phyloP scores from a whole-genome alignment of 768 basidiomycete species.

The Tulasnella sp. region DNA sequence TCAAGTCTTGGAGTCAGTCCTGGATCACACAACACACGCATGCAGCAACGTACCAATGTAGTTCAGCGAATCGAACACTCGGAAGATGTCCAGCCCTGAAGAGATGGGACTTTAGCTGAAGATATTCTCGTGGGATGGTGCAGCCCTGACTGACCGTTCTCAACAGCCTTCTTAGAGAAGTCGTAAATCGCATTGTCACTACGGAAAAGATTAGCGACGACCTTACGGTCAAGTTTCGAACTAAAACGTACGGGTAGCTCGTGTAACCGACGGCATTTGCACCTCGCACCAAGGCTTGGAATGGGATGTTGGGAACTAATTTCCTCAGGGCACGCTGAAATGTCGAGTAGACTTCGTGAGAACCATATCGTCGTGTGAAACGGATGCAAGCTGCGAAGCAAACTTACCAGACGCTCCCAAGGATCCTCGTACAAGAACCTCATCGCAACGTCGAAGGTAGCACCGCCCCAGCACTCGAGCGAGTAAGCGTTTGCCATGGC shows the following conservation, averaged over 20 bases:
- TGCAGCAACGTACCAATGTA: slow-evolving; percentile 64
- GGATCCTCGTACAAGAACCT: slow-evolving; percentile 99
- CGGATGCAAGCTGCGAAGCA: neutral
- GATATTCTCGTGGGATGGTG: neutral
- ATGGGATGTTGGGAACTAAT: slow-evolving; percentile 95
- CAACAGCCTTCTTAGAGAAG: slow-evolving; percentile 99
- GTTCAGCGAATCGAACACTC: slow-evolving; percentile 98
- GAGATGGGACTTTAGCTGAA: neutral
- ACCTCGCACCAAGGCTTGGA: slow-evolving; percentile 96
- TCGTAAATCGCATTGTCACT: slow-evolving; percentile 99
- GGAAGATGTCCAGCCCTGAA: slow-evolving; percentile 85
- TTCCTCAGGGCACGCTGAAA: slow-evolving; percentile 76
- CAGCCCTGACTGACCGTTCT: slow-evolving; percentile 50
- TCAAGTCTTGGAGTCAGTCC: neutral
- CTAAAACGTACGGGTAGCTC: slow-evolving; percentile 89
- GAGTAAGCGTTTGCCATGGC: slow-evolving; percentile 93
- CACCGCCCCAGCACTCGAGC: slow-evolving; percentile 98
- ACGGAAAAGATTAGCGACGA: neutral
- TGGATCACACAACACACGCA: neutral
- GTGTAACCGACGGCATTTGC: slow-evolving; percentile 99
- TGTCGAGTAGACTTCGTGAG: neutral
- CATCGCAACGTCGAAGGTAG: slow-evolving; percentile 98
- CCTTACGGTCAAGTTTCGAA: neutral
- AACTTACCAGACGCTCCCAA: slow-evolving; percentile 85
- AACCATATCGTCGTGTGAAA: neutral